These are phyloP conservation scores for Nicotiana rustica DNA, from an alignment of 305 asterid species.

Conservation along the genomic window DNA sequence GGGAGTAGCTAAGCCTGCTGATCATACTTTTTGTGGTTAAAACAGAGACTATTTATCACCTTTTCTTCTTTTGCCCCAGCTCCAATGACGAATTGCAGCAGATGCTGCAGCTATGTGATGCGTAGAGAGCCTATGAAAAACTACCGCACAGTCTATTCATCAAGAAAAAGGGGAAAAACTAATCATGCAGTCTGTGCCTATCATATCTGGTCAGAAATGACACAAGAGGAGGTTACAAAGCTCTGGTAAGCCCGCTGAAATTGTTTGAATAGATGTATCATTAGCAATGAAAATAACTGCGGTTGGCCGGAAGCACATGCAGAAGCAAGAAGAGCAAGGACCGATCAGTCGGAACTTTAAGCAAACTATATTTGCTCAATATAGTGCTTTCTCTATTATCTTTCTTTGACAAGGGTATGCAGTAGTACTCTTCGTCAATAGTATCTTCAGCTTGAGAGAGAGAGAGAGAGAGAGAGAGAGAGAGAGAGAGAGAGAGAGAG, in stretches of 20 bases:
- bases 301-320: conserved; percentile 26
- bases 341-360: background rate
- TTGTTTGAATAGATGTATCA: background rate
- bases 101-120: background rate
- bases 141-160: background rate
- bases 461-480: background rate
- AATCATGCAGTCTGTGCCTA: background rate
- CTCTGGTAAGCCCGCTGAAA: conserved; percentile 7
- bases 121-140: background rate
- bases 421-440: background rate
- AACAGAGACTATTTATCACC: background rate
- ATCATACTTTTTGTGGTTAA: background rate
- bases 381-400: background rate
- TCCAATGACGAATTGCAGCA: background rate
- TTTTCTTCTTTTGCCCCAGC: background rate
- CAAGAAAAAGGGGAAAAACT: background rate
- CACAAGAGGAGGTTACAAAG: conserved; percentile 16
- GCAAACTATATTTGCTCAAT: conserved; percentile 22
- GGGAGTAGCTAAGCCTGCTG: background rate
- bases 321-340: conserved; percentile 19
- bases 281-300: conserved; percentile 7
- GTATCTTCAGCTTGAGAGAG: conserved; percentile 5
- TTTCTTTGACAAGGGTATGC: conserved; percentile 11
- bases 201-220: conserved; percentile 22
- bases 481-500: background rate